Percentiles rank a stretch among this genome's conserved stretches.
These are phyloP conservation scores for Ampelocalamus luodianensis DNA, from an alignment of 176 grass and related monocot species.

Conservation along the genomic window DNA sequence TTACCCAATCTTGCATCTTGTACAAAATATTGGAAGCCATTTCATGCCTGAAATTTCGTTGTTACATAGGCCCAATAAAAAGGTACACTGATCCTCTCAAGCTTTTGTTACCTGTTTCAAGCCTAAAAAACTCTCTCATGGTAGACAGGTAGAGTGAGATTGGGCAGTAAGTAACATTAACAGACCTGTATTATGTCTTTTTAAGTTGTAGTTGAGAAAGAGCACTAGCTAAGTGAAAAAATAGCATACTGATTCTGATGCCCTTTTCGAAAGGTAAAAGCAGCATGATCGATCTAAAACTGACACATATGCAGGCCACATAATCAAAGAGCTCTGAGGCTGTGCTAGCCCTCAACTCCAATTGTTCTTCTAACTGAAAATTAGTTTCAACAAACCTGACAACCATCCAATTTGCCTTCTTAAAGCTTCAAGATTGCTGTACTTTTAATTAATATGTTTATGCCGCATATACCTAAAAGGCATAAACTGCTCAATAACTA, in stretches of 20 bases:
- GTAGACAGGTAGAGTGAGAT: not conserved
- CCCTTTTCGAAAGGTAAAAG: not conserved
- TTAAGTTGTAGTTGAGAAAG: not conserved
- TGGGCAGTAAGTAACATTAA: not conserved
- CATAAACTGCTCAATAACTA: constrained; percentile 33
- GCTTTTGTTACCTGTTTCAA: not conserved
- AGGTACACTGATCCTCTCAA: not conserved
- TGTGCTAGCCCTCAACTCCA: constrained; percentile 8
- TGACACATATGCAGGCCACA: constrained; percentile 7
- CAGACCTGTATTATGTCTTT: not conserved
- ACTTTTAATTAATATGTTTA: constrained; percentile 1
- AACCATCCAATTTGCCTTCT: constrained; percentile 31
- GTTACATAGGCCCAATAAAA: not conserved
- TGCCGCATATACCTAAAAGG: constrained; percentile 39
- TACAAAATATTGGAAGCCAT: constrained; percentile 1
- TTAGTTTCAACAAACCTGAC: constrained; percentile 40
- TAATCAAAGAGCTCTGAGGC: constrained; percentile 25
- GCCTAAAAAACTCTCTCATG: not conserved
- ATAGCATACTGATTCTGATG: not conserved
- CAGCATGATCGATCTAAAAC: constrained; percentile 6
- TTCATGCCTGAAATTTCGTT: not conserved
- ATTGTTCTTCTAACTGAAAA: constrained; percentile 30
- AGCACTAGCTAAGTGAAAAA: not conserved
- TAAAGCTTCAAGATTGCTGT: not conserved
- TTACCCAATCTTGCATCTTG: not conserved